Conservation (phyloP, 805 yeast genomes). For the Starmerella potacharoeniae region DNA sequence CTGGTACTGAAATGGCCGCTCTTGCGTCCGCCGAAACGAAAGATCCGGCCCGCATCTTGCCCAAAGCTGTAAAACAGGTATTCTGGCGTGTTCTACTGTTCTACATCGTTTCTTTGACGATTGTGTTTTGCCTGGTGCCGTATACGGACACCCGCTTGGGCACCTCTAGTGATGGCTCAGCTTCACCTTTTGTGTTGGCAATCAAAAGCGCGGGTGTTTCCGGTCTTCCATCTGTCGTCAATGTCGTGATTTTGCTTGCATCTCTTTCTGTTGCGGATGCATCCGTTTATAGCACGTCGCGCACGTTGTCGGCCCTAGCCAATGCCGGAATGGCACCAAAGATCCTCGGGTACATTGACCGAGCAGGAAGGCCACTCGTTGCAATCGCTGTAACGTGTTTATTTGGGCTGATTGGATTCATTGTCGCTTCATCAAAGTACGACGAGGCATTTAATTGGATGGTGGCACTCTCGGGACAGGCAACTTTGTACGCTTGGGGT, state of each 20-base stretch:
- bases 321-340: slow-evolving; percentile 54
- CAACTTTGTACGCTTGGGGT: slow-evolving; percentile 70
- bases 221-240: slow-evolving; percentile 57
- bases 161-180: slow-evolving; percentile 44
- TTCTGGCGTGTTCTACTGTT: slow-evolving; percentile 71
- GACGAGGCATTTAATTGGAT: slow-evolving; percentile 54
- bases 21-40: slow-evolving; percentile 66
- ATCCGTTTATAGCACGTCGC: slow-evolving; percentile 54
- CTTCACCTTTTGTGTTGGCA: slow-evolving; percentile 64
- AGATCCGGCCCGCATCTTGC: slow-evolving; percentile 56
- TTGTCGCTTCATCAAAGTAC: slow-evolving; percentile 45
- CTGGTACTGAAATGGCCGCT: slow-evolving; percentile 65
- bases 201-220: slow-evolving; percentile 49
- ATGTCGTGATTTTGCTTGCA: slow-evolving; percentile 55
- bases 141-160: slow-evolving; percentile 40
- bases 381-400: slow-evolving; percentile 38
- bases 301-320: slow-evolving; percentile 60
- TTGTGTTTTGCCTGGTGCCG: slow-evolving; percentile 61
- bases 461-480: slow-evolving; percentile 60
- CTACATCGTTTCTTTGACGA: slow-evolving; percentile 48
- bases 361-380: slow-evolving; percentile 57
- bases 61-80: slow-evolving; percentile 67
- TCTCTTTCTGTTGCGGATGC: slow-evolving; percentile 62
- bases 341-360: slow-evolving; percentile 50
- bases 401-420: slow-evolving; percentile 43